Percentiles rank a stretch among this genome's conserved stretches.
Conservation (phyloP, 202 grass and related monocot genomes). For the Miscanthus sacchariflorus region DNA sequence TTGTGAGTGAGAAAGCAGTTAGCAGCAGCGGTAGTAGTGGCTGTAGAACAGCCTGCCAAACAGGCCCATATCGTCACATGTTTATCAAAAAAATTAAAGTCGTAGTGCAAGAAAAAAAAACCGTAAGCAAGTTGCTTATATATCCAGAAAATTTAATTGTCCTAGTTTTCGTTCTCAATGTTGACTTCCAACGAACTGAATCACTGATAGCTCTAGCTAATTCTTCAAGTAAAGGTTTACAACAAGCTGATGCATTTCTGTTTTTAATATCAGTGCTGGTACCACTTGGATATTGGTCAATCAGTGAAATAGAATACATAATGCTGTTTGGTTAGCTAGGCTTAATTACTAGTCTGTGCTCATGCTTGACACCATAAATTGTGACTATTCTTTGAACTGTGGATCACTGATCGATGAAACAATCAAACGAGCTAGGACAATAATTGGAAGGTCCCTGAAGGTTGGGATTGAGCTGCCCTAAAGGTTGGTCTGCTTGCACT, state of each 20-base stretch:
- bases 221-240: background rate
- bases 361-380: background rate
- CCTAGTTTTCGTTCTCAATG: background rate
- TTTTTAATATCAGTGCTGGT: background rate
- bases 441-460: conserved; percentile 30
- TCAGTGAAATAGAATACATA: background rate
- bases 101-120: background rate
- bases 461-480: background rate
- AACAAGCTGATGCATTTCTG: background rate
- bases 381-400: background rate
- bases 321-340: background rate
- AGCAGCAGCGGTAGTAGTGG: too few species aligned
- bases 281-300: background rate
- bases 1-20: too few species aligned
- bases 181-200: background rate
- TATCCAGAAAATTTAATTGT: background rate
- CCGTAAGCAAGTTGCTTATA: background rate
- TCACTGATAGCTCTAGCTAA: background rate
- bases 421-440: conserved; percentile 12
- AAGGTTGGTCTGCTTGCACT: background rate
- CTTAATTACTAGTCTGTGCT: background rate
- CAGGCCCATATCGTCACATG: background rate
- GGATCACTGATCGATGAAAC: background rate
- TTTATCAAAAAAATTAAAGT: background rate
- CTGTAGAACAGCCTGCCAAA: too few species aligned